Conservation (phyloP, 768 basidiomycete species). For the Porpolomopsis calyptriformis region DNA sequence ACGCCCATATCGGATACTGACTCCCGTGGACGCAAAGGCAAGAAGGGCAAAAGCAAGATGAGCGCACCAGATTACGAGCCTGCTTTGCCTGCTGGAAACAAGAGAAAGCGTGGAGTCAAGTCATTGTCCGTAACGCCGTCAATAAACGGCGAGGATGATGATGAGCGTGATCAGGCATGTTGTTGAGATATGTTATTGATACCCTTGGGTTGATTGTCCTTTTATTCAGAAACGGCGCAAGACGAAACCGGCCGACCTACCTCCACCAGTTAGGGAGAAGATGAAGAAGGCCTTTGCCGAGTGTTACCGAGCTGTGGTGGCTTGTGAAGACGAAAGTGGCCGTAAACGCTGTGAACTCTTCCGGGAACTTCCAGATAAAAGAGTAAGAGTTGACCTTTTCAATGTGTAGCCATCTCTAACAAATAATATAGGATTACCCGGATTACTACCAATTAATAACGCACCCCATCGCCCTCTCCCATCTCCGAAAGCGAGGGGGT, state of each 20-base stretch:
- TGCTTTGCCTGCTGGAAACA: slow-evolving; percentile 35
- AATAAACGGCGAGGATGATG: slow-evolving; percentile 69
- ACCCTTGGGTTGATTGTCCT: slow-evolving; percentile 6
- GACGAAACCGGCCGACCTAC: slow-evolving; percentile 44
- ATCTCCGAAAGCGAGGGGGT: slow-evolving; percentile 69
- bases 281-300: slow-evolving; percentile 81
- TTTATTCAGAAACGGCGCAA: slow-evolving; percentile 74
- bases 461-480: slow-evolving; percentile 79
- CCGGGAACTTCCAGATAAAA: slow-evolving; percentile 73
- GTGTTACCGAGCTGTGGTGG: slow-evolving; percentile 62
- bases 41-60: slow-evolving; percentile 53
- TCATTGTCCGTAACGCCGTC: slow-evolving; percentile 72
- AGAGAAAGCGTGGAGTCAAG: slow-evolving; percentile 70
- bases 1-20: slow-evolving; percentile 57
- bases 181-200: slow-evolving; percentile 3
- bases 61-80: slow-evolving; percentile 35
- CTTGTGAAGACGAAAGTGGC: slow-evolving; percentile 60
- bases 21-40: slow-evolving; percentile 48
- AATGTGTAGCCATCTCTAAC: slow-evolving; percentile 10
- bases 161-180: slow-evolving; percentile 57
- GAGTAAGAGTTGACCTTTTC: slow-evolving; percentile 31
- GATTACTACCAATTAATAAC: slow-evolving; percentile 88
- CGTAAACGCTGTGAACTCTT: slow-evolving; percentile 82
- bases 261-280: slow-evolving; percentile 51
- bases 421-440: slow-evolving; percentile 58